Conservation (phyloP, 1,284 basidiomycete genomes). For the Phlebopus sp. region DNA sequence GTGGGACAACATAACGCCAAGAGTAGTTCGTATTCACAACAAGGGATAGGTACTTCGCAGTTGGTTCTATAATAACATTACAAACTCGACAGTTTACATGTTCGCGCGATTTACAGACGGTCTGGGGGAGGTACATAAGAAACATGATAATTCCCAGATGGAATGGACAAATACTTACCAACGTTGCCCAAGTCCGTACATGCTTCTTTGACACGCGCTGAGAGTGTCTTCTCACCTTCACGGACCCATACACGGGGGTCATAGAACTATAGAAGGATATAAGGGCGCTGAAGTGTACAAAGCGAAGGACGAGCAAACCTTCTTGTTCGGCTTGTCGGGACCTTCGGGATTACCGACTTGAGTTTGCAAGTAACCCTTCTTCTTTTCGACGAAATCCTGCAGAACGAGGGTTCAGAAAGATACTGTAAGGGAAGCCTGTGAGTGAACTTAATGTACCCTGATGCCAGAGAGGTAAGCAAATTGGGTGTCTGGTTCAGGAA, state of each 20-base stretch:
- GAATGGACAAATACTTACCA: constrained; percentile 29
- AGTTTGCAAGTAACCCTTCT: constrained; percentile 80
- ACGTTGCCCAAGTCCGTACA: constrained; percentile 88
- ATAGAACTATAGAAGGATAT: constrained; percentile 57
- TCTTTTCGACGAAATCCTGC: constrained; percentile 80
- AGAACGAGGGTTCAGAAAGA: constrained; percentile 2
- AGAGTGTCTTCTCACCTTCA: constrained; percentile 96
- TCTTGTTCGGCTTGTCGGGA: constrained; percentile 96
- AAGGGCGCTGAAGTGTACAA: not conserved
- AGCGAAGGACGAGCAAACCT: constrained; percentile 46
- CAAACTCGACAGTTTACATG: constrained; percentile 5
- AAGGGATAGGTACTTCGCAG: constrained; percentile 4
- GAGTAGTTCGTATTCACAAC: too few species aligned
- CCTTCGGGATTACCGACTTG: constrained; percentile 97
- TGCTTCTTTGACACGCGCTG: constrained; percentile 87
- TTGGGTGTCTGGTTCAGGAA: constrained; percentile 63
- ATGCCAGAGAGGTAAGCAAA: constrained; percentile 92
- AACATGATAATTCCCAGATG: not conserved
- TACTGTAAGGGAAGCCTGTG: not conserved
- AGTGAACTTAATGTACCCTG: constrained; percentile 49
- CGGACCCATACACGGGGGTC: constrained; percentile 98
- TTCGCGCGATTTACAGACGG: constrained; percentile 21
- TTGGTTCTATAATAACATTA: constrained; percentile 23
- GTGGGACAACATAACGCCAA: too few species aligned
- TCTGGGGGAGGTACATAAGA: constrained; percentile 12